phyloP scores from a whole-genome alignment of 2,329 filamentous ascomycete species.

The Plectosphaerella plurivora region DNA sequence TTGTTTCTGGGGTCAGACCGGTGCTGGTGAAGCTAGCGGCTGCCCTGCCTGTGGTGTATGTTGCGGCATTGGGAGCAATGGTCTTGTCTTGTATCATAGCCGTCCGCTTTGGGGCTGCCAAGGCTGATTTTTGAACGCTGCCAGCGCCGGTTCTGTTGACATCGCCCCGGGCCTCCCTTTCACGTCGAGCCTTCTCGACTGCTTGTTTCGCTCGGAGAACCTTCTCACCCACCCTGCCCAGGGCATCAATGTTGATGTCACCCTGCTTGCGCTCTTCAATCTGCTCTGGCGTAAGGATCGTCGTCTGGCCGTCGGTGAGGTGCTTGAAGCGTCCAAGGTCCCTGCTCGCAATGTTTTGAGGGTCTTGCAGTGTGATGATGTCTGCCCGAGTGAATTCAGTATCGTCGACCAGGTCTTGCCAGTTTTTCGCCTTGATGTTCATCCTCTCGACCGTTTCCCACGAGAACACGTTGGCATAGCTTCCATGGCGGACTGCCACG shows the following conservation, averaged over 20 bases:
- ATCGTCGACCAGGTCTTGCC: slow-evolving; percentile 86
- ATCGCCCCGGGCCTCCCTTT: slow-evolving; percentile 58
- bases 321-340: slow-evolving; percentile 88
- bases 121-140: slow-evolving; percentile 27
- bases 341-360: slow-evolving; percentile 78
- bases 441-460: slow-evolving; percentile 93
- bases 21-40: slow-evolving; percentile 96
- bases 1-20: slow-evolving; percentile 87
- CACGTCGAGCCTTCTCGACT: slow-evolving; percentile 81
- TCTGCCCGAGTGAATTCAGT: slow-evolving; percentile 82
- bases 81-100: slow-evolving; percentile 53
- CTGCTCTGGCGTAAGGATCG: slow-evolving; percentile 64
- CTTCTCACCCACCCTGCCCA: slow-evolving; percentile 76
- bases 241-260: slow-evolving; percentile 72
- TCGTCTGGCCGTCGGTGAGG: slow-evolving; percentile 73
- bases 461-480: slow-evolving; percentile 90
- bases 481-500: slow-evolving; percentile 74
- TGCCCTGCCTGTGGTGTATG: slow-evolving; percentile 84
- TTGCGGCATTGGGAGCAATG: slow-evolving; percentile 76
- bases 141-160: slow-evolving; percentile 47
- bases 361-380: slow-evolving; percentile 94
- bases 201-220: slow-evolving; percentile 88
- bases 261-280: slow-evolving; percentile 60
- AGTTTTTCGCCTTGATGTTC: slow-evolving; percentile 96
- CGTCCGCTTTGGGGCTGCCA: slow-evolving; percentile 25